A percentile compares a stretch with the other conserved stretches of the same genome.
phyloP scores from a whole-genome alignment of 805 yeast species.

The Candida broadrunensis region DNA sequence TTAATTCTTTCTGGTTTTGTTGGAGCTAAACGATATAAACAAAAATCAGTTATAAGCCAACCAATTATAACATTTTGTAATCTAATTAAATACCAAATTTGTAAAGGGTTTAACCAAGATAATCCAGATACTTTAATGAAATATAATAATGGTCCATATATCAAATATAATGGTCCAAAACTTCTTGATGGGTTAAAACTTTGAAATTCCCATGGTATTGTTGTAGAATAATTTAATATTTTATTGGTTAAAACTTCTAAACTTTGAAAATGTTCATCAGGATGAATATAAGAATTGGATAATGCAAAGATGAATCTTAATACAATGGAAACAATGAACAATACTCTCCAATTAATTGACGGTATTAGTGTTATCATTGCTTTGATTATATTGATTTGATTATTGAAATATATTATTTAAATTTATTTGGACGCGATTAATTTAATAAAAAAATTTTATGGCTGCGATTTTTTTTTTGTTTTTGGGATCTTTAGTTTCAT shows the following conservation, averaged over 20 bases:
- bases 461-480: too few species aligned
- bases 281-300: constrained; percentile 86
- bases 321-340: constrained; percentile 43
- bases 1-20: constrained; percentile 48
- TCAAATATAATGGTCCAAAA: constrained; percentile 59
- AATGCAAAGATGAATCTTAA: constrained; percentile 56
- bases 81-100: constrained; percentile 53
- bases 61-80: constrained; percentile 41
- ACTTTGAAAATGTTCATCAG: constrained; percentile 96
- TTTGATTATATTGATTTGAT: too few species aligned
- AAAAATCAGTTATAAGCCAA: constrained; percentile 38
- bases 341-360: constrained; percentile 43
- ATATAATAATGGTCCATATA: constrained; percentile 65
- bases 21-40: constrained; percentile 46
- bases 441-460: too few species aligned
- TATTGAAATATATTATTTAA: too few species aligned
- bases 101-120: constrained; percentile 42
- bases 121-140: constrained; percentile 28
- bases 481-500: too few species aligned
- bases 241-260: constrained; percentile 63
- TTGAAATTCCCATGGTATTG: constrained; percentile 82
- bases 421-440: too few species aligned
- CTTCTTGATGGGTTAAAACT: constrained; percentile 63
- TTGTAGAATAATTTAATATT: constrained; percentile 42
- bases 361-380: constrained; percentile 1